A percentile compares a stretch with the other conserved stretches of the same genome.
These are phyloP conservation scores for Trichoderma gamsii DNA, from an alignment of 495 filamentous ascomycete species.

Conservation along the genomic window DNA sequence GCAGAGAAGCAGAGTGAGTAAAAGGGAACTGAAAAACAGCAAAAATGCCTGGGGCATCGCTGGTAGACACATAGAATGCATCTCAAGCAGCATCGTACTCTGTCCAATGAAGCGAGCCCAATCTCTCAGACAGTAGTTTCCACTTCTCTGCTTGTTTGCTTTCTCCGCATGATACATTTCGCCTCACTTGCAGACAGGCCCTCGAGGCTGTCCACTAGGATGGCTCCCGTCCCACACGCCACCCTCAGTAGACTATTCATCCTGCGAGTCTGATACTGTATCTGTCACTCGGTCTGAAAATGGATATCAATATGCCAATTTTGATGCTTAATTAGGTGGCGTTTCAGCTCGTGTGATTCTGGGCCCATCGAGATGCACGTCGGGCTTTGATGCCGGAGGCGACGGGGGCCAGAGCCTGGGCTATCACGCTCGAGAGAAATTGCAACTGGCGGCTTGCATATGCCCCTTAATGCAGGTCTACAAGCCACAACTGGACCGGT, in stretches of 20 bases:
- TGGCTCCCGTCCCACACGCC: no score
- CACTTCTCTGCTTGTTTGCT: neutral
- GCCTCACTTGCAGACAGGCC: no score
- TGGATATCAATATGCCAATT: no score
- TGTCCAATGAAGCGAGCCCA: neutral
- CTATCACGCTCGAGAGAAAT: neutral
- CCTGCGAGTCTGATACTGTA: no score
- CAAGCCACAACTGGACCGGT: neutral
- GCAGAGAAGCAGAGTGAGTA: neutral
- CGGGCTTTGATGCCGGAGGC: no score
- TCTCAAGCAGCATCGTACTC: neutral
- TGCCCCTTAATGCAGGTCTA: neutral
- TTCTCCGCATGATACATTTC: neutral
- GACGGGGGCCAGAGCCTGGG: no score
- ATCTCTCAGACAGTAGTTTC: neutral
- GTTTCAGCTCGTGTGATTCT: neutral
- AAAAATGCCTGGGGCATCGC: neutral
- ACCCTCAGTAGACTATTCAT: no score
- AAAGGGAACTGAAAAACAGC: neutral
- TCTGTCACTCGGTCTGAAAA: no score
- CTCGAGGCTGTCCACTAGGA: no score
- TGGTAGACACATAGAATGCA: neutral
- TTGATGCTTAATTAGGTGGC: neutral
- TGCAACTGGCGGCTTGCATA: neutral
- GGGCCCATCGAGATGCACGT: no score